Percentiles rank a stretch among this genome's conserved stretches.
These are phyloP conservation scores for Epichloe sylvatica DNA, from an alignment of 2,329 filamentous ascomycete species.

Conservation along the genomic window DNA sequence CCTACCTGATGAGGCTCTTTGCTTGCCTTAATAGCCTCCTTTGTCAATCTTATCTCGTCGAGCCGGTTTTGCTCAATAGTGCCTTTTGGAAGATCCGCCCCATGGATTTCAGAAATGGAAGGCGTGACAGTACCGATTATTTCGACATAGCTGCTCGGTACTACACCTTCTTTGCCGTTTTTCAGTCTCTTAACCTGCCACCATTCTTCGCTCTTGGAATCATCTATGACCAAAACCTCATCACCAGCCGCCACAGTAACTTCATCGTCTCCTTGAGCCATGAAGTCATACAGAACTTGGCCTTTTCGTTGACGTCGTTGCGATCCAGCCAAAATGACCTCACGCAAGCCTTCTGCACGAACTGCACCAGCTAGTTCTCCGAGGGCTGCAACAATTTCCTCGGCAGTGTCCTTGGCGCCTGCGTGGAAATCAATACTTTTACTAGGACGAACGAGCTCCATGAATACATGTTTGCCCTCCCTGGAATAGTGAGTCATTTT, in stretches of 20 bases:
- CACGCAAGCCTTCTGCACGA: slow-evolving; percentile 67
- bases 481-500: slow-evolving; percentile 96
- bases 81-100: slow-evolving; percentile 41
- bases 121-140: slow-evolving; percentile 54
- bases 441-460: slow-evolving; percentile 82
- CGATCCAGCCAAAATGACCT: slow-evolving; percentile 70
- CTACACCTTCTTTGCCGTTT: slow-evolving; percentile 88
- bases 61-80: slow-evolving; percentile 62
- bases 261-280: slow-evolving; percentile 92
- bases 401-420: slow-evolving; percentile 88
- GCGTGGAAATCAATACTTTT: slow-evolving; percentile 96
- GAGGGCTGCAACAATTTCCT: slow-evolving; percentile 78
- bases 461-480: slow-evolving; percentile 93
- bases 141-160: slow-evolving; percentile 93
- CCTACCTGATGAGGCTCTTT: slow-evolving; percentile 54
- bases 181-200: slow-evolving; percentile 87
- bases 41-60: slow-evolving; percentile 74
- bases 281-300: slow-evolving; percentile 83
- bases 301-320: slow-evolving; percentile 64
- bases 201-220: slow-evolving; percentile 91
- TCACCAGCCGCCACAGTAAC: slow-evolving; percentile 83
- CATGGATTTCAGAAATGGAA: slow-evolving; percentile 28
- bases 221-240: slow-evolving; percentile 81
- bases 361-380: slow-evolving; percentile 81
- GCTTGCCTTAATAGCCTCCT: slow-evolving; percentile 56